A percentile compares a stretch with the other conserved stretches of the same genome.
phyloP scores from a whole-genome alignment of 768 basidiomycete genomes.

The Artomyces pyxidatus region DNA sequence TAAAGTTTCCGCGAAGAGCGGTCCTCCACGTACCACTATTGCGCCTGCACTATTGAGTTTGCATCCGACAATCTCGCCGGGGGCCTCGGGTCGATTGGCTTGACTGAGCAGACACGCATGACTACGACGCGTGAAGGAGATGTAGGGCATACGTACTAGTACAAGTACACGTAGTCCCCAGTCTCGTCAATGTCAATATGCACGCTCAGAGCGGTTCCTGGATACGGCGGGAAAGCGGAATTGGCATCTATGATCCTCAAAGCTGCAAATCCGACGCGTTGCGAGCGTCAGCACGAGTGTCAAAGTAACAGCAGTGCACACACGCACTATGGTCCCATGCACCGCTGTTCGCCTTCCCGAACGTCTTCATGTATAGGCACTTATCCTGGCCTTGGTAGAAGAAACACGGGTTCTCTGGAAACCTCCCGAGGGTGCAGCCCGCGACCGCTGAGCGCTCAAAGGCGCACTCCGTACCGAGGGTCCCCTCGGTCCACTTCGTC shows the following conservation, averaged over 20 bases:
- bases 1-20: too few species aligned
- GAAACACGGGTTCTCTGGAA: background rate
- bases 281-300: background rate
- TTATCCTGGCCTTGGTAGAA: background rate
- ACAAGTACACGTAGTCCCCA: background rate
- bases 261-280: background rate
- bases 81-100: background rate
- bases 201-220: background rate
- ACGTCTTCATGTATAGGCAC: too few species aligned
- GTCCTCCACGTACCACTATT: too few species aligned
- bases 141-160: background rate
- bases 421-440: background rate
- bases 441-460: background rate
- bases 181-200: background rate
- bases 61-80: background rate
- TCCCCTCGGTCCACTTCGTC: background rate
- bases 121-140: background rate
- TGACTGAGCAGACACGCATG: background rate
- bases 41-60: too few species aligned
- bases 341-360: background rate
- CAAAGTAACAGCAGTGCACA: background rate
- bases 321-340: background rate
- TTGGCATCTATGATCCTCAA: background rate
- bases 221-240: background rate
- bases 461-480: background rate